These are phyloP conservation scores for Aspergillus intermedius DNA, from an alignment of 2,329 filamentous ascomycete species.

Conservation along the genomic window DNA sequence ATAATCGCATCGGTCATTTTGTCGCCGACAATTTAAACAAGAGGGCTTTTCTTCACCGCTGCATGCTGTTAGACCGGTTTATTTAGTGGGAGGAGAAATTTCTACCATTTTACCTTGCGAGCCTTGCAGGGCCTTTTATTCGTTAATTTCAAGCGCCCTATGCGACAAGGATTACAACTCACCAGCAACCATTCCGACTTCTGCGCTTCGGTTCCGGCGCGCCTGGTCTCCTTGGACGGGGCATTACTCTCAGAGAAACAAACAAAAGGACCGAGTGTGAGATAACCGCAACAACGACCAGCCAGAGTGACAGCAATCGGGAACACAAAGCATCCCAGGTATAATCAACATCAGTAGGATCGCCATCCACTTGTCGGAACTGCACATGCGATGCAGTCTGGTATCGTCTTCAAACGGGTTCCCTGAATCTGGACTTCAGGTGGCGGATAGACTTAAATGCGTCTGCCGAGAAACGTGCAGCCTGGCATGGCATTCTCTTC, in stretches of 20 bases:
- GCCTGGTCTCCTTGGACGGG: slow-evolving; percentile 58
- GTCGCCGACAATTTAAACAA: slow-evolving; percentile 66
- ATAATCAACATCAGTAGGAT: slow-evolving; percentile 13
- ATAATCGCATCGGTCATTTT: slow-evolving; percentile 71
- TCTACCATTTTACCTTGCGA: slow-evolving; percentile 68
- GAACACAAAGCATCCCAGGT: slow-evolving; percentile 15
- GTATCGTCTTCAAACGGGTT: too few relatives aligned
- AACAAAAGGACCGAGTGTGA: slow-evolving; percentile 8
- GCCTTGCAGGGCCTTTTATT: slow-evolving; percentile 65
- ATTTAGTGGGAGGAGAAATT: background rate
- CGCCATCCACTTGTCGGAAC: slow-evolving; percentile 16
- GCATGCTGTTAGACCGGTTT: slow-evolving; percentile 9
- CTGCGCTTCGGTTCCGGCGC: slow-evolving; percentile 60
- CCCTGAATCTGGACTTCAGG: too few relatives aligned
- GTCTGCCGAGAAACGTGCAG: too few relatives aligned
- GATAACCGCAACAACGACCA: slow-evolving; percentile 8
- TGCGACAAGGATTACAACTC: slow-evolving; percentile 19
- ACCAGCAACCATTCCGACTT: slow-evolving; percentile 65
- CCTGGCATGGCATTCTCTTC: background rate
- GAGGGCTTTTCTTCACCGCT: slow-evolving; percentile 67
- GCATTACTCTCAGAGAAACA: slow-evolving; percentile 42
- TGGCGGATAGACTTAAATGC: too few relatives aligned
- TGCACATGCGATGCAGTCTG: too few relatives aligned
- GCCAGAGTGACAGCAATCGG: slow-evolving; percentile 12
- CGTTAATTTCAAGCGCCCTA: background rate